Evolutionary conservation across 495 filamentous ascomycete species (phyloP).

Genomic region (Penicillium angulare): DNA sequence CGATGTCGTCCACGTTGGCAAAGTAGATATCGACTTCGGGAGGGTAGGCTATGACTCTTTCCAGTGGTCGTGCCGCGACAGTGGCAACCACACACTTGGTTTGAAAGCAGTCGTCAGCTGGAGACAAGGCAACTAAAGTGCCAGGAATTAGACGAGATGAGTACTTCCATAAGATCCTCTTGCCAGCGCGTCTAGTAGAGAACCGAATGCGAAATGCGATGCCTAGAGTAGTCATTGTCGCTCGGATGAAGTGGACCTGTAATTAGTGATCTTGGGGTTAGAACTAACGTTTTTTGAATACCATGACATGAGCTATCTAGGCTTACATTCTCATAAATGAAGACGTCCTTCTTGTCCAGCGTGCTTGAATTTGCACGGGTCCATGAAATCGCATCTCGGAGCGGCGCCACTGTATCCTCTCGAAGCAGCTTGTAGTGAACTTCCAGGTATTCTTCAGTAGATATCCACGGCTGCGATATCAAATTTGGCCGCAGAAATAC

Average conservation of each 20-base stretch:
- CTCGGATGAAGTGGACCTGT: conserved; percentile 64
- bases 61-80: conserved; percentile 67
- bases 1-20: conserved; percentile 53
- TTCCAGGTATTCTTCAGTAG: conserved; percentile 54
- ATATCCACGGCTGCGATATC: conserved; percentile 43
- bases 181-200: conserved; percentile 62
- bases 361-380: conserved; percentile 43
- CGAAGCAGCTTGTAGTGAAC: conserved; percentile 66
- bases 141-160: conserved; percentile 71
- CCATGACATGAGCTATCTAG: too few species aligned
- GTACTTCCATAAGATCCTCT: conserved; percentile 73
- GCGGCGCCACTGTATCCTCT: conserved; percentile 58
- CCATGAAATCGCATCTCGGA: conserved; percentile 57
- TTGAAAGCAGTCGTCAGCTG: conserved; percentile 60
- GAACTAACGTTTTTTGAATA: background rate
- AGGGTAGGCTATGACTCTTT: conserved; percentile 59
- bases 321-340: conserved; percentile 80
- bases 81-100: conserved; percentile 67
- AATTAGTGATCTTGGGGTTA: background rate
- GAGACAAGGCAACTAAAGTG: conserved; percentile 67
- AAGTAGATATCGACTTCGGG: conserved; percentile 78
- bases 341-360: conserved; percentile 53
- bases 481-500: conserved; percentile 36
- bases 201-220: conserved; percentile 69
- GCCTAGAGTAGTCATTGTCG: conserved; percentile 61